Percentiles rank a stretch among this genome's conserved stretches.
These are phyloP conservation scores for Cystobasidium ongulense DNA, from an alignment of 768 basidiomycete genomes.

Conservation along the genomic window DNA sequence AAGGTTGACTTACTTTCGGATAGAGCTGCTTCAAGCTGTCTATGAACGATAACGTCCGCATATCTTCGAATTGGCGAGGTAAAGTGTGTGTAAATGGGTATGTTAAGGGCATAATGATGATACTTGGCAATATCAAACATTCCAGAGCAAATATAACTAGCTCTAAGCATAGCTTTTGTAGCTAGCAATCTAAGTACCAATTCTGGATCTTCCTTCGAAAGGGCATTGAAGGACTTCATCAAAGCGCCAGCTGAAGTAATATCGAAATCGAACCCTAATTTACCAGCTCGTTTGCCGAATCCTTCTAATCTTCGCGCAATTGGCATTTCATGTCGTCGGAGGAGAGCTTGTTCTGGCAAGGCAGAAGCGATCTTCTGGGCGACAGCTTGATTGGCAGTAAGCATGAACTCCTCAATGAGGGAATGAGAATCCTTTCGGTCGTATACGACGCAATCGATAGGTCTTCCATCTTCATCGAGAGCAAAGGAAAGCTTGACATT, in stretches of 20 bases:
- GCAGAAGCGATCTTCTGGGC: slow-evolving; percentile 89
- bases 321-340: slow-evolving; percentile 87
- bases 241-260: slow-evolving; percentile 66
- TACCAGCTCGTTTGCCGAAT: slow-evolving; percentile 70
- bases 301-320: slow-evolving; percentile 77
- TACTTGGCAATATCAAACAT: slow-evolving; percentile 99
- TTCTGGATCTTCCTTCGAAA: slow-evolving; percentile 56
- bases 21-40: slow-evolving; percentile 84
- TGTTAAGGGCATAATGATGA: slow-evolving; percentile 78
- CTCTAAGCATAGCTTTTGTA: slow-evolving; percentile 83
- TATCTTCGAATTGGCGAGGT: slow-evolving; percentile 50
- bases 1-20: slow-evolving; percentile 54
- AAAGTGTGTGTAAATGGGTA: slow-evolving; percentile 87
- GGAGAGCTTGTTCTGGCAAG: slow-evolving; percentile 90
- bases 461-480: slow-evolving; percentile 67
- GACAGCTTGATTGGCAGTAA: slow-evolving; percentile 77
- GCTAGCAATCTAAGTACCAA: slow-evolving; percentile 72
- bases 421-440: slow-evolving; percentile 63
- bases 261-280: slow-evolving; percentile 76
- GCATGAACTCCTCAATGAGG: slow-evolving; percentile 94
- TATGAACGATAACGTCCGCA: slow-evolving; percentile 88
- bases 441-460: slow-evolving; percentile 65
- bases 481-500: slow-evolving; percentile 65
- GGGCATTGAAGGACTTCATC: slow-evolving; percentile 71
- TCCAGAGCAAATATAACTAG: slow-evolving; percentile 97